phyloP scores from a whole-genome alignment of 768 basidiomycete species.

The Exidia glandulosa region DNA sequence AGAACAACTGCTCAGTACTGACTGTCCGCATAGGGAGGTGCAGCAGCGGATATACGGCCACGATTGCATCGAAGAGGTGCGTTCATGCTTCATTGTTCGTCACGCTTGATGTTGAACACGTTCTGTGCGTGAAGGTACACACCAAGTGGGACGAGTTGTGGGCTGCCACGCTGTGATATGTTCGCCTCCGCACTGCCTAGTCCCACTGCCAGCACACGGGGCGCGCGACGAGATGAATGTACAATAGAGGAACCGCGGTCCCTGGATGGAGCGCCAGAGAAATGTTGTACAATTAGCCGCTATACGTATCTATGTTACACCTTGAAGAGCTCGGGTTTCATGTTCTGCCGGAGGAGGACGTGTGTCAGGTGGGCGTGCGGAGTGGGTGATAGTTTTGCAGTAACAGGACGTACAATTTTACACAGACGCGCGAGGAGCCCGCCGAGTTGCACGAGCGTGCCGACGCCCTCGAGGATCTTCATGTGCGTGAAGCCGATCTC shows the following conservation, averaged over 20 bases:
- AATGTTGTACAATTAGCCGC: not conserved
- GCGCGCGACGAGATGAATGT: not conserved
- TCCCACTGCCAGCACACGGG: not conserved
- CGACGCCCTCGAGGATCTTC: constrained; percentile 94
- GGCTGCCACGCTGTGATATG: not conserved
- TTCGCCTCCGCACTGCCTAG: not conserved
- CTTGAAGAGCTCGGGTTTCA: constrained; percentile 50
- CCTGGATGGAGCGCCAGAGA: not conserved
- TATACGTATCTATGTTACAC: constrained; percentile 8
- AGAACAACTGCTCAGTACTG: not conserved
- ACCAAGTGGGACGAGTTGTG: not conserved
- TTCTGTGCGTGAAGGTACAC: not conserved
- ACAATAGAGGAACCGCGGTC: not conserved
- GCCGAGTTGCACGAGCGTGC: constrained; percentile 86
- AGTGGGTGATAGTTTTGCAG: constrained; percentile 76
- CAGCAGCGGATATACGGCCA: not conserved
- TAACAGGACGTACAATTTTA: constrained; percentile 49
- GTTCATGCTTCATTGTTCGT: not conserved
- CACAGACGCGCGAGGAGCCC: constrained; percentile 88
- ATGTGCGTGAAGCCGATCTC: constrained; percentile 99
- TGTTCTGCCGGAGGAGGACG: constrained; percentile 32
- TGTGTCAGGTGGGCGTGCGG: constrained; percentile 25
- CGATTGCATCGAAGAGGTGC: not conserved
- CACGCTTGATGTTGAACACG: not conserved
- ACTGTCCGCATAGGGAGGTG: not conserved